A percentile compares a stretch with the other conserved stretches of the same genome.
Conservation (phyloP, 2,329 filamentous ascomycete species). For the Trichoderma sp. region DNA sequence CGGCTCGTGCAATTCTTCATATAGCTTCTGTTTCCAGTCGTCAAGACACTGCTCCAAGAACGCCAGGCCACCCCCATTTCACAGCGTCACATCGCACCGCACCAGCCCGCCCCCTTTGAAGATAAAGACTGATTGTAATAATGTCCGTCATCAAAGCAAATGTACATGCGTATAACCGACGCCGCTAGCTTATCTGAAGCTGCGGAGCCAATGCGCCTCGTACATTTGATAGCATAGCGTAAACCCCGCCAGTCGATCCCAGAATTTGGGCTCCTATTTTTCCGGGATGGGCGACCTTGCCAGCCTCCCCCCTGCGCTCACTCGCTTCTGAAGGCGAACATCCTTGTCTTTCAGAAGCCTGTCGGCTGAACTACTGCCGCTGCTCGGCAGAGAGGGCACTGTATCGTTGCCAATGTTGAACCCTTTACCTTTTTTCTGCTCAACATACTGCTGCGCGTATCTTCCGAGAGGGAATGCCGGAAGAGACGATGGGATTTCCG, state of each 20-base stretch:
- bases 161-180: constrained; percentile 13
- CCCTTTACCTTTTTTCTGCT: constrained; percentile 62
- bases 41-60: constrained; percentile 18
- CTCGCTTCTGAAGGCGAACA: constrained; percentile 69
- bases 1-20: background rate
- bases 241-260: constrained; percentile 39
- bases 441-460: constrained; percentile 78
- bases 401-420: constrained; percentile 53
- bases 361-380: constrained; percentile 42
- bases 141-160: constrained; percentile 19
- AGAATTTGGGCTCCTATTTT: constrained; percentile 48
- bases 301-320: constrained; percentile 72
- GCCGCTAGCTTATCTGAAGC: constrained; percentile 22
- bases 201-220: constrained; percentile 29
- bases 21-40: background rate
- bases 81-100: background rate
- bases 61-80: constrained; percentile 16
- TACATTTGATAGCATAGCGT: constrained; percentile 37
- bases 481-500: constrained; percentile 71
- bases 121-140: background rate
- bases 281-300: constrained; percentile 63
- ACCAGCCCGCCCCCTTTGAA: constrained; percentile 5
- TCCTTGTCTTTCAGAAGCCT: constrained; percentile 62
- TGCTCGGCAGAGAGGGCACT: constrained; percentile 57
- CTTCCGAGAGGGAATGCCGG: constrained; percentile 81